Conservation (phyloP, 352 stramenopile species). For the Globisporangium polare region DNA sequence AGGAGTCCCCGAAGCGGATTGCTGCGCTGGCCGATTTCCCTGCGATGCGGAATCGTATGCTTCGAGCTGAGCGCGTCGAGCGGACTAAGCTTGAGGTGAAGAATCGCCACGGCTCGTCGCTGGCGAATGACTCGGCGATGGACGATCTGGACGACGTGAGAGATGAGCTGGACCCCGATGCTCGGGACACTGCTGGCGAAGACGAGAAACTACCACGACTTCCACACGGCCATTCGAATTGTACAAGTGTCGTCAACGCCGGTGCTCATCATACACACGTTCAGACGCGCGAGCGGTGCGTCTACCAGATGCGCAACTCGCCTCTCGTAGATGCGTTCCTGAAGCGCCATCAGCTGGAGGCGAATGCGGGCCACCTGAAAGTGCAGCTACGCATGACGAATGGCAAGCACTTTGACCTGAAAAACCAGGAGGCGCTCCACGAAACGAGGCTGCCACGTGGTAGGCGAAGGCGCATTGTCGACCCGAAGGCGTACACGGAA, state of each 20-base stretch:
- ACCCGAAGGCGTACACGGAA: constrained; percentile 45
- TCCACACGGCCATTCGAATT: neutral
- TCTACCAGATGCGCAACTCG: constrained; percentile 67
- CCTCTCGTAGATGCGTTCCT: constrained; percentile 57
- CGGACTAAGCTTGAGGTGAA: constrained; percentile 49
- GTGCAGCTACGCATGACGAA: constrained; percentile 62
- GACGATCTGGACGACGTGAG: neutral
- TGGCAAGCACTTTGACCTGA: constrained; percentile 36
- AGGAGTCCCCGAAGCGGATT: constrained; percentile 57
- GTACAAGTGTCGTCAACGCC: neutral
- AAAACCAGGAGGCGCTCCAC: constrained; percentile 46
- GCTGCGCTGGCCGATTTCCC: constrained; percentile 57
- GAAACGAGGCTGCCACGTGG: constrained; percentile 27
- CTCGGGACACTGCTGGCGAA: neutral
- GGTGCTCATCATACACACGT: constrained; percentile 10
- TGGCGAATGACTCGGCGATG: constrained; percentile 12
- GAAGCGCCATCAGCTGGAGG: constrained; percentile 43
- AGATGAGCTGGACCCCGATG: constrained; percentile 8
- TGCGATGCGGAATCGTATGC: constrained; percentile 64
- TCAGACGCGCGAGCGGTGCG: constrained; percentile 45
- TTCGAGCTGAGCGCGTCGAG: constrained; percentile 57
- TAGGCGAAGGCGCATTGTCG: constrained; percentile 37
- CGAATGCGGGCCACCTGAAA: constrained; percentile 37
- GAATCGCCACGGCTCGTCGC: constrained; percentile 31
- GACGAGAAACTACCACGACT: constrained; percentile 12